These are phyloP conservation scores for Kwoniella dendrophila DNA, from an alignment of 768 basidiomycete species.

Conservation along the genomic window DNA sequence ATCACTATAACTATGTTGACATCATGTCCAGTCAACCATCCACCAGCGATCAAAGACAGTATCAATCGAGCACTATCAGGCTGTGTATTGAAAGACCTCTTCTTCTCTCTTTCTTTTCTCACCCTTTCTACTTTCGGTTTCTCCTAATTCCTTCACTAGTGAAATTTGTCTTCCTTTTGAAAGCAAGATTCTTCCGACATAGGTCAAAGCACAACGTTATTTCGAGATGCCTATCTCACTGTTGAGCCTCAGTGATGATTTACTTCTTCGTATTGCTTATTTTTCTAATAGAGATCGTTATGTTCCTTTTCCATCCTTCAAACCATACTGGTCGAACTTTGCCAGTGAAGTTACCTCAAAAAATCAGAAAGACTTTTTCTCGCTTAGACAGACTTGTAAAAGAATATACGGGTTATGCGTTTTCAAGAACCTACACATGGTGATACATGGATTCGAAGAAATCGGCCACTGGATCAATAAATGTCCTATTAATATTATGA, in stretches of 20 bases:
- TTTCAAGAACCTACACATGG: not conserved
- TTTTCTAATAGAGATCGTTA: not conserved
- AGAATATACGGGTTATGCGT: not conserved
- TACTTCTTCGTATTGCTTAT: slow-evolving; percentile 5
- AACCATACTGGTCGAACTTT: slow-evolving; percentile 10
- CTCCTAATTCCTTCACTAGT: too few species aligned
- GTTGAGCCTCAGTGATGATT: slow-evolving; percentile 6
- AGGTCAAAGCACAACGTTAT: not conserved
- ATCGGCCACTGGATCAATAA: not conserved
- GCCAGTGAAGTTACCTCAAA: not conserved
- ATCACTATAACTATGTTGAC: too few species aligned
- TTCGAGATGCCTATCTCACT: slow-evolving; percentile 1
- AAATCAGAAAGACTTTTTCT: not conserved
- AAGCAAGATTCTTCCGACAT: too few species aligned
- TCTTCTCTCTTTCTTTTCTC: too few species aligned
- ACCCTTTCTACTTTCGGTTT: too few species aligned
- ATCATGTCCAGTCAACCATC: too few species aligned
- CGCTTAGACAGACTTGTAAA: not conserved
- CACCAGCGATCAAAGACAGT: too few species aligned
- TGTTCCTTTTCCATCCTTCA: slow-evolving; percentile 4
- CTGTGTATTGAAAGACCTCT: too few species aligned
- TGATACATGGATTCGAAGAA: not conserved
- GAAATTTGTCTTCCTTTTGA: too few species aligned
- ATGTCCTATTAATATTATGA: not conserved
- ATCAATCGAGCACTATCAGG: too few species aligned